Base-by-base conservation (phyloP, 2,329 filamentous ascomycete genomes). In the Curvularia spicifera region DNA sequence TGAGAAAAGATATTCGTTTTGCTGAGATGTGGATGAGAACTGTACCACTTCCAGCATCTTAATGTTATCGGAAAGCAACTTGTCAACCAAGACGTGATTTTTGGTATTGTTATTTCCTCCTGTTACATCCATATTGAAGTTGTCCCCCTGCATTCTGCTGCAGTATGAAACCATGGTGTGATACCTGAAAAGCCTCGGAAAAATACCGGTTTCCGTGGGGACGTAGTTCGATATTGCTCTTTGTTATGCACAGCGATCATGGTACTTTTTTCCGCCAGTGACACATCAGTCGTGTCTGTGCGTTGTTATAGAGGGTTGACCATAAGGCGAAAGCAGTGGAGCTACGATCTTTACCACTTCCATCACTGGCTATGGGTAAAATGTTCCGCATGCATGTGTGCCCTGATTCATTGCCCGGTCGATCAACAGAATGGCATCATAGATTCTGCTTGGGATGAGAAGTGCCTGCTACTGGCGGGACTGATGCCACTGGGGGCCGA, bases 401-500 rank as follows among this genome's bases (percentile, higher is more conserved):
- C n/a, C 8, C 6, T 8, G 8, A 31, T 28, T 28, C 26, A 6
- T 31, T 13, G 3, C 15, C n/a, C 18, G 4, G 10, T 31, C 28
- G 37, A 2, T 33, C 46, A 7, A 18, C 15, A 20, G 22, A 18
- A 26, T 40, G 35, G 33, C 37, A 43, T 61, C 44, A 64, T 28
- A 64, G 50, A 48, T 62, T 61, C 54, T 61, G 44, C 39, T 52
- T 57, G 12, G 60, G 37, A 28, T 46, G 44, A 49, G n/a, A n/a
- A 24, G n/a, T 43, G 29, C 40, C 57, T 51, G 57, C 50, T 28
- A 57, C 45, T 20, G 62, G 53, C 29, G 60, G 33, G 18, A 37
- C 40, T 20, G 60, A 50, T 31, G 60, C 54, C n/a, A 71, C 73
- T 57, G 74, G 74, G 28, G 74, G 74, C 29, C 67, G 73, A 43